A percentile compares a stretch with the other conserved stretches of the same genome.
phyloP scores from a whole-genome alignment of 139 green algal species.

The Mychonastes homosphaera region DNA sequence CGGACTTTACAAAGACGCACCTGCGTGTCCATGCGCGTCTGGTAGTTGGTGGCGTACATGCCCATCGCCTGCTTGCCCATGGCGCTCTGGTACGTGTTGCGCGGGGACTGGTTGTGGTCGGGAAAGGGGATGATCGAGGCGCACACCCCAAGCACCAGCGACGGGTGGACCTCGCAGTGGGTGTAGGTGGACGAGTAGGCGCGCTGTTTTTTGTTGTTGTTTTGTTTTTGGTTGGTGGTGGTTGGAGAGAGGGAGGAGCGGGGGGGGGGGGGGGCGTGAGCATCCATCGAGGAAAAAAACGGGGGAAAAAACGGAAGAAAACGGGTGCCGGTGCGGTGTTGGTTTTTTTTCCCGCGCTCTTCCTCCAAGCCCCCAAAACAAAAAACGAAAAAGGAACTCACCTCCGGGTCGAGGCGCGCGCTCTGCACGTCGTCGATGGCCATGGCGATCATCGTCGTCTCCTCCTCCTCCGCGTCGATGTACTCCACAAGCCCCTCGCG shows the following conservation, averaged over 20 bases:
- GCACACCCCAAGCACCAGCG: conserved; percentile 97
- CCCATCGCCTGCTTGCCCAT: conserved; percentile 97
- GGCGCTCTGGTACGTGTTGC: conserved; percentile 73
- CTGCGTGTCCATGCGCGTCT: conserved; percentile 60
- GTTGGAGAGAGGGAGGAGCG: too few relatives aligned
- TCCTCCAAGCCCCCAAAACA: neutral
- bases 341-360: neutral
- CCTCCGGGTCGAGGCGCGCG: conserved; percentile 31
- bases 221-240: too few relatives aligned
- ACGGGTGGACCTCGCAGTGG: conserved; percentile 97
- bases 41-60: conserved; percentile 79
- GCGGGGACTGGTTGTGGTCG: conserved; percentile 94
- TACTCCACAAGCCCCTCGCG: conserved; percentile 66
- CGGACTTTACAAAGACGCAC: too few relatives aligned
- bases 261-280: too few relatives aligned
- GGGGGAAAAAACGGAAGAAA: neutral
- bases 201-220: conserved; percentile 9
- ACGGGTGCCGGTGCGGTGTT: neutral
- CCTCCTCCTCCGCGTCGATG: conserved; percentile 80
- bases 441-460: conserved; percentile 99
- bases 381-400: neutral
- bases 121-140: conserved; percentile 98
- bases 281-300: neutral
- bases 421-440: conserved; percentile 57
- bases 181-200: conserved; percentile 79